Conservation (phyloP, 352 stramenopile genomes). For the Phytophthora citrophthora region DNA sequence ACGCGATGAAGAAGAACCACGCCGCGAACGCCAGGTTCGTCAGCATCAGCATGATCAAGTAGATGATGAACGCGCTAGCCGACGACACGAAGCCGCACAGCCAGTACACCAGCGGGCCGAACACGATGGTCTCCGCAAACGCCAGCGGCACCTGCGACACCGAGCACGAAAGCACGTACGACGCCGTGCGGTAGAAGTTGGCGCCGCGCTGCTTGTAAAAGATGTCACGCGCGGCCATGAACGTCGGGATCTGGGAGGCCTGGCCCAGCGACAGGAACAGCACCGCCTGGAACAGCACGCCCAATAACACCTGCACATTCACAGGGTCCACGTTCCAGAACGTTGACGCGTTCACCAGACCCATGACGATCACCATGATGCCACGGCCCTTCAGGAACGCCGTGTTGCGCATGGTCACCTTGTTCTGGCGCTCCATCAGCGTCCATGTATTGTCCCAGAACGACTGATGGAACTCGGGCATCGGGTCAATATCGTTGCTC, state of each 20-base stretch:
- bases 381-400: constrained; percentile 49
- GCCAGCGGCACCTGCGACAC: constrained; percentile 69
- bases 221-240: constrained; percentile 64
- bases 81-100: constrained; percentile 62
- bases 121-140: constrained; percentile 70
- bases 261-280: constrained; percentile 81
- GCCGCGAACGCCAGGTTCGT: constrained; percentile 47
- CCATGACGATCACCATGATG: constrained; percentile 52
- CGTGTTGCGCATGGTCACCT: constrained; percentile 60
- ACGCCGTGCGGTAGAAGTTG: constrained; percentile 80
- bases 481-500: constrained; percentile 36
- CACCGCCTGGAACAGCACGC: constrained; percentile 77
- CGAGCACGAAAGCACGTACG: constrained; percentile 62
- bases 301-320: constrained; percentile 55
- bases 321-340: constrained; percentile 55
- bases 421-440: constrained; percentile 58
- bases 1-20: constrained; percentile 60
- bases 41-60: constrained; percentile 48
- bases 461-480: constrained; percentile 49
- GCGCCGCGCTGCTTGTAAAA: constrained; percentile 86
- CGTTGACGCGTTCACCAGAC: constrained; percentile 41
- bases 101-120: constrained; percentile 85
- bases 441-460: constrained; percentile 45
- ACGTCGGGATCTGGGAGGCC: constrained; percentile 72
- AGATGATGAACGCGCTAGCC: constrained; percentile 46